Conservation (phyloP, 2,329 filamentous ascomycete species). For the Bipolaris zeicola region DNA sequence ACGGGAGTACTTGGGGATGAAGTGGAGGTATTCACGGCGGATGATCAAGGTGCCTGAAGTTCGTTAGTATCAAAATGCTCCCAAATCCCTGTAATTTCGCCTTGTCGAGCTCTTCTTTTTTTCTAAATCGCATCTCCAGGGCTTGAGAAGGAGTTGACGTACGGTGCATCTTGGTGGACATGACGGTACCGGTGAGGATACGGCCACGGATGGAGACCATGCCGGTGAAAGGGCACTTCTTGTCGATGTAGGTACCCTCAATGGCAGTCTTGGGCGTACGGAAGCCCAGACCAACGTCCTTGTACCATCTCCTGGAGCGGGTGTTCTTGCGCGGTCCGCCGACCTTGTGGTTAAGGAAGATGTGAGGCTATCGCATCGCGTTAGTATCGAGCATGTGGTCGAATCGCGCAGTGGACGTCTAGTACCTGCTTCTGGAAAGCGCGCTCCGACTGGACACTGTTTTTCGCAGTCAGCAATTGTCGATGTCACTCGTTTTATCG, state of each 20-base stretch:
- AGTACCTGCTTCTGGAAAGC: conserved; percentile 85
- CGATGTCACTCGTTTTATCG: conserved; percentile 7
- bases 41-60: conserved; percentile 78
- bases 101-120: neutral
- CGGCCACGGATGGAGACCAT: conserved; percentile 99
- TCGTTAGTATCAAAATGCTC: conserved; percentile 23
- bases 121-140: neutral
- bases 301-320: conserved; percentile 84
- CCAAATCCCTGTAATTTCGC: conserved; percentile 13
- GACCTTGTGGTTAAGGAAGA: conserved; percentile 98
- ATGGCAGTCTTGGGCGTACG: conserved; percentile 98
- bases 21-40: conserved; percentile 99
- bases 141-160: conserved; percentile 24
- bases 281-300: conserved; percentile 99
- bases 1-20: conserved; percentile 98
- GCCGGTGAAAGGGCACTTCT: conserved; percentile 99
- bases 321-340: conserved; percentile 63
- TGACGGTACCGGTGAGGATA: conserved; percentile 98
- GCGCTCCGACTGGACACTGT: conserved; percentile 99
- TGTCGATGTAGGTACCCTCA: conserved; percentile 99
- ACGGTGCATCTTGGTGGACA: conserved; percentile 99
- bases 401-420: conserved; percentile 23
- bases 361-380: conserved; percentile 78
- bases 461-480: conserved; percentile 50
- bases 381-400: conserved; percentile 35